phyloP scores from a whole-genome alignment of 371 early-diverging fungal genomes.

The Syncephalis plumigaleata region DNA sequence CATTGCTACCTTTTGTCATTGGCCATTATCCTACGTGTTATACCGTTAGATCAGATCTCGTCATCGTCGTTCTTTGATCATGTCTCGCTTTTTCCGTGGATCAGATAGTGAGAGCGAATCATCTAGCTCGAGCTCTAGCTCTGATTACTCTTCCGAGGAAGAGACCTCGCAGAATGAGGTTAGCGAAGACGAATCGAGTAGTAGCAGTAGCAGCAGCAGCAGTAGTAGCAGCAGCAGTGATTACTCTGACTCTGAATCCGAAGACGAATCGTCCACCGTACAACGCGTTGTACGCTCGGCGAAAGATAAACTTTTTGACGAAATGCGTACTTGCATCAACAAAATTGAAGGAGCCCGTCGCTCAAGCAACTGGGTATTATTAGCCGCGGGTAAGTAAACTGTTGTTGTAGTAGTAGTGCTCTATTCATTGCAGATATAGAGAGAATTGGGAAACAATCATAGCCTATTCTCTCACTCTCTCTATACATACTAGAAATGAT shows the following conservation, averaged over 20 bases:
- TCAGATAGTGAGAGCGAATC: slow-evolving; percentile 9
- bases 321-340: slow-evolving; percentile 36
- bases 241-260: slow-evolving; percentile 32
- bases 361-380: slow-evolving; percentile 78
- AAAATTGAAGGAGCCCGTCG: slow-evolving; percentile 58
- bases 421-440: no score
- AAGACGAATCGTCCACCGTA: slow-evolving; percentile 50
- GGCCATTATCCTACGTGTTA: no score
- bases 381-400: slow-evolving; percentile 50
- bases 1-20: no score
- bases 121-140: slow-evolving; percentile 4
- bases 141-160: slow-evolving; percentile 33
- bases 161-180: slow-evolving; percentile 22
- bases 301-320: slow-evolving; percentile 71
- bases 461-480: no score
- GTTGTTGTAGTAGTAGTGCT: background rate
- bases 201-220: slow-evolving; percentile 17
- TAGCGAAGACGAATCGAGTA: slow-evolving; percentile 19
- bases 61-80: no score
- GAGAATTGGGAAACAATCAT: no score
- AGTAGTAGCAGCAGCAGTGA: slow-evolving; percentile 22
- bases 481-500: no score
- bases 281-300: slow-evolving; percentile 62
- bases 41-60: no score
- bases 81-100: slow-evolving; percentile 37